These are phyloP conservation scores for Coccomyxa sp. DNA, from an alignment of 139 green algal genomes.

Conservation along the genomic window DNA sequence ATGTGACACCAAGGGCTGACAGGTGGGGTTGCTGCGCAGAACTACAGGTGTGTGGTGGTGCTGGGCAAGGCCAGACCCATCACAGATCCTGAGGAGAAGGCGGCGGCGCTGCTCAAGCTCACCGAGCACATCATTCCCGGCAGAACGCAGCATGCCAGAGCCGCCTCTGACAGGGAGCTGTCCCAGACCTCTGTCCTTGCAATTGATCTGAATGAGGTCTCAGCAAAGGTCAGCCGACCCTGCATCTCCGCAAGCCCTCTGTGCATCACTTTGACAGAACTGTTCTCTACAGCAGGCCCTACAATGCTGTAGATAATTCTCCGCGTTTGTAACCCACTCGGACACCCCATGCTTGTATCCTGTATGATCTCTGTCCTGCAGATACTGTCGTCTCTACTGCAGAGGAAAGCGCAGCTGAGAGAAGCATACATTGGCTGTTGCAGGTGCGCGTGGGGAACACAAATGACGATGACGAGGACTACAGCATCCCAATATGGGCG, in stretches of 20 bases:
- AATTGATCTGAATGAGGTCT: neutral
- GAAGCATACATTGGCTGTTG: no score
- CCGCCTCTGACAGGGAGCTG: neutral
- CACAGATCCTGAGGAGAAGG: neutral
- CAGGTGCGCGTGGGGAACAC: neutral
- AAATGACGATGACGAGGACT: neutral
- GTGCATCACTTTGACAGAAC: no score
- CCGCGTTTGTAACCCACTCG: no score
- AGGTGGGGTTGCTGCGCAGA: neutral
- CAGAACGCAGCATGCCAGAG: neutral
- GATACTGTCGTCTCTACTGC: no score
- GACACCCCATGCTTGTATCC: no score
- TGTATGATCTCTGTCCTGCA: no score
- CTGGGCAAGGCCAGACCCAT: neutral
- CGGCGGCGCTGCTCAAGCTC: neutral
- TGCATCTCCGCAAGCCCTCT: no score
- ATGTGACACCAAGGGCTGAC: neutral
- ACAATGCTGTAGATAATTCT: no score
- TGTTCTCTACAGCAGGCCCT: no score
- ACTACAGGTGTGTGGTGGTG: neutral
- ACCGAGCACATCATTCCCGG: neutral
- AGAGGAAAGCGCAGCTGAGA: no score
- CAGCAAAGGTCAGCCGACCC: neutral
- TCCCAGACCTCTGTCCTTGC: neutral
- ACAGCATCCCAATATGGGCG: neutral